phyloP scores from a whole-genome alignment of 495 filamentous ascomycete species.

The Penicillium riverlandense region DNA sequence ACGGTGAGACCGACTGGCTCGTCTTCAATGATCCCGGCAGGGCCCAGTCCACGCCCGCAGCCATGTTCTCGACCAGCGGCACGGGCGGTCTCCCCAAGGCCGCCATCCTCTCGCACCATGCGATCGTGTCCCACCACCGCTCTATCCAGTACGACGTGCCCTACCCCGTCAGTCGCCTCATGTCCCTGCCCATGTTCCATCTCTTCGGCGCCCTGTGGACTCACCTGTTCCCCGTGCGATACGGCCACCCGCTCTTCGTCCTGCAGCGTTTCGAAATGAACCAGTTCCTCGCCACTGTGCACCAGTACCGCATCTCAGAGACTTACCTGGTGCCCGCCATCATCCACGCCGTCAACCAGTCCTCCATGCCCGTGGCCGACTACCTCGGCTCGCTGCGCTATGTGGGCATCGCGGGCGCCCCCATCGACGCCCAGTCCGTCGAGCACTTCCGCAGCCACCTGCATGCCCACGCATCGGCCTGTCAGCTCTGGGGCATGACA shows the following conservation, averaged over 20 bases:
- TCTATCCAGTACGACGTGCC: conserved; percentile 40
- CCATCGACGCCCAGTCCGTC: conserved; percentile 37
- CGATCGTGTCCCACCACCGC: conserved; percentile 46
- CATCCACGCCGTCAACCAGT: conserved; percentile 44
- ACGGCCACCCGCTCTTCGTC: conserved; percentile 49
- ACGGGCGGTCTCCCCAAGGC: conserved; percentile 55
- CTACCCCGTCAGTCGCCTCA: conserved; percentile 40
- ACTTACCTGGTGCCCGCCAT: conserved; percentile 57
- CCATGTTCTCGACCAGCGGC: conserved; percentile 49
- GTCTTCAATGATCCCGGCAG: conserved; percentile 38
- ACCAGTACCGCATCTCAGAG: conserved; percentile 53
- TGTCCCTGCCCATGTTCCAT: conserved; percentile 63
- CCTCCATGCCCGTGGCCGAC: conserved; percentile 31
- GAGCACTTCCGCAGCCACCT: conserved; percentile 29
- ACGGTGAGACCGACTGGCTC: conserved; percentile 48
- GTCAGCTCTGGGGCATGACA: conserved; percentile 33
- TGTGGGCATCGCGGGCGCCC: conserved; percentile 43
- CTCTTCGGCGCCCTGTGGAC: conserved; percentile 48
- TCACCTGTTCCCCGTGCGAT: conserved; percentile 47
- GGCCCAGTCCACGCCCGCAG: conserved; percentile 42
- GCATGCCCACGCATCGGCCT: conserved; percentile 30
- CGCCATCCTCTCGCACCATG: conserved; percentile 45
- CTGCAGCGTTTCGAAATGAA: conserved; percentile 54
- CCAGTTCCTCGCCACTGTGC: conserved; percentile 46
- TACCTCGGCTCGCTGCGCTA: conserved; percentile 42